Conservation (phyloP, 1,284 basidiomycete genomes). For the Porogramme epimiltina region DNA sequence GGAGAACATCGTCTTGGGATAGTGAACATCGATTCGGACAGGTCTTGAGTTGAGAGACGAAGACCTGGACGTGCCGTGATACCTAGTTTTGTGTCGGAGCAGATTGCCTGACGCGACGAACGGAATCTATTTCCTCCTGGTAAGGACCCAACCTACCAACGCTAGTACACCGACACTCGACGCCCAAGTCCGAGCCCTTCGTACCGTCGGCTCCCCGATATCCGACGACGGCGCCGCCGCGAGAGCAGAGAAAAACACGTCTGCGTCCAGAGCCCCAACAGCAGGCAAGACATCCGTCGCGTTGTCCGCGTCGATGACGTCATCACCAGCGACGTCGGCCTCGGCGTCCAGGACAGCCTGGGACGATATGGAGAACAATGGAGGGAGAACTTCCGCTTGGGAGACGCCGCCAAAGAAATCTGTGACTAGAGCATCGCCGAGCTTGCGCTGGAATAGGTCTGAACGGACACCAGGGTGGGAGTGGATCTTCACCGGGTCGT, state of each 20-base stretch:
- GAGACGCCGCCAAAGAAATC: conserved; percentile 96
- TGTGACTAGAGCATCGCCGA: conserved; percentile 79
- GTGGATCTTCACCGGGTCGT: conserved; percentile 74
- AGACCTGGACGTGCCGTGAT: no score
- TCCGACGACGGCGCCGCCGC: not conserved
- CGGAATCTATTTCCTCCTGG: conserved; percentile 9
- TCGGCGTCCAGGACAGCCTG: not conserved
- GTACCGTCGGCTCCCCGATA: conserved; percentile 4
- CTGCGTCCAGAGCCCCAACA: not conserved
- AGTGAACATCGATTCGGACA: no score
- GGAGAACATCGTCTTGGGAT: no score
- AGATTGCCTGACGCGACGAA: no score
- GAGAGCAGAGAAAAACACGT: conserved; percentile 11
- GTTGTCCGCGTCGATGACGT: not conserved
- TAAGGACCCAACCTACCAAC: conserved; percentile 38
- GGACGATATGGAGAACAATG: not conserved
- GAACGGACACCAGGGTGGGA: conserved; percentile 88
- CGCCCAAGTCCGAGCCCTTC: conserved; percentile 37
- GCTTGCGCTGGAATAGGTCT: conserved; percentile 76
- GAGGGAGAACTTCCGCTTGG: conserved; percentile 67
- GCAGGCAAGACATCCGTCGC: not conserved
- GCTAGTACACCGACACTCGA: conserved; percentile 35
- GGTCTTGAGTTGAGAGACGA: no score
- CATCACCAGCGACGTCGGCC: not conserved
- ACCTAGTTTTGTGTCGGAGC: no score